Evolutionary conservation across 108 stramenopile species (phyloP), one percentile per base, ranked within the genome.

Genomic region (Schizochytrium sp.): DNA sequence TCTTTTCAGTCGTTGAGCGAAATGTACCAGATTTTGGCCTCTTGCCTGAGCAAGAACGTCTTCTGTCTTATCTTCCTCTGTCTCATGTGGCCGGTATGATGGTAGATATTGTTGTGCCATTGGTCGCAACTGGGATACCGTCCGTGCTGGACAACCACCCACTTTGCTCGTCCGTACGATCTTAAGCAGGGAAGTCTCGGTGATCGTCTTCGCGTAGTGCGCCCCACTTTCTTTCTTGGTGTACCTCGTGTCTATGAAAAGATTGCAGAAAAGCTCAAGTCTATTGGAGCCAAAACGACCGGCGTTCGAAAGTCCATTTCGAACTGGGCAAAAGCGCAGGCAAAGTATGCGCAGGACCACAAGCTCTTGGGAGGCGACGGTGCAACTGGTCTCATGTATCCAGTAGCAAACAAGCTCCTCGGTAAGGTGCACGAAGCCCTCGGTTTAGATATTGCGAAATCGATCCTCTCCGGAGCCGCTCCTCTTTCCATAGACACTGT

Each of bases 221-320:
- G 92, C 15, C 94, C 94, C 2, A 94, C 94, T 0, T 47, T 93
- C 58, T 94, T 94, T 89, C 92, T 94, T 53, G 94, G 94, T 12
- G 94, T 94, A 17, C 94, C 94, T 46, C 88, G 93, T 88, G 93
- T 94, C 61, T 94, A 93, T 93, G 94, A 94, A 89, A 94, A 94
- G 93, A 94, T 94, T 87, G 89, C 92, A 56, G 94, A 94, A 60
- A 60, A 60, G n/a, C 59, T 60, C 92, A 89, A 91, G 61, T 91
- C 73, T 47, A 60, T 94, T 4, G 93, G 93, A 49, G 90, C 91
- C 72, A 59, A 91, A 42, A 91, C 92, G 58, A 92, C 92, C 28
- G 93, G 93, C 53, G 47, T 88, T n/a, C 93, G 92, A 91, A 93
- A 94, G 89, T 87, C 89, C 61, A 88, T 94, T 17, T 61, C 90